A percentile compares a stretch with the other conserved stretches of the same genome.
Evolutionary conservation across 2,329 filamentous ascomycete genomes (phyloP).

Genomic region (Hypocrella siamensis): DNA sequence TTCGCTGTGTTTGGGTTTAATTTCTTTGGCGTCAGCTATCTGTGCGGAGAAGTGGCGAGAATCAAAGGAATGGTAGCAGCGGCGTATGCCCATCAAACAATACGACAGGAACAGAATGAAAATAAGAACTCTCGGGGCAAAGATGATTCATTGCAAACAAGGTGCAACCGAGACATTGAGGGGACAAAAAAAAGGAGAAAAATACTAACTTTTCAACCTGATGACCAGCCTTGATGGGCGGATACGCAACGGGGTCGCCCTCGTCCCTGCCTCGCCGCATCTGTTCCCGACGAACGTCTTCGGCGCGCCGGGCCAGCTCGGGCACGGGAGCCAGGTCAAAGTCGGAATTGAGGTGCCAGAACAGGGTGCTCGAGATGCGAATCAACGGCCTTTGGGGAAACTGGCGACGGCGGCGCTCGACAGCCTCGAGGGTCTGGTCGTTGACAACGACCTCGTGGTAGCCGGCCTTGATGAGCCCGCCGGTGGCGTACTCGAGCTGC

Average conservation of each 20-base stretch:
- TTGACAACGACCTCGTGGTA: slow-evolving; percentile 48
- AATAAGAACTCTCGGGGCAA: too few species aligned
- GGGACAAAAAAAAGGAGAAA: not conserved
- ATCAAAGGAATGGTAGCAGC: too few species aligned
- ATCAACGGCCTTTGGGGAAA: slow-evolving; percentile 34
- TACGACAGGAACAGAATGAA: too few species aligned
- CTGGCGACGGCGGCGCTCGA: slow-evolving; percentile 24
- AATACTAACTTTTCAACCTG: slow-evolving; percentile 38
- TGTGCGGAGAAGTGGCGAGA: too few species aligned
- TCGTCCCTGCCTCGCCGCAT: slow-evolving; percentile 34
- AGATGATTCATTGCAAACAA: too few species aligned
- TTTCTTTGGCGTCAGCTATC: too few species aligned
- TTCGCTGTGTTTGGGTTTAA: too few species aligned
- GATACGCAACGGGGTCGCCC: slow-evolving; percentile 31
- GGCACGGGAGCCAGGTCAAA: slow-evolving; percentile 37
- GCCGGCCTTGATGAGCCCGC: slow-evolving; percentile 44
- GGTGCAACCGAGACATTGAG: too few species aligned
- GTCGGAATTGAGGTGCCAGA: slow-evolving; percentile 44
- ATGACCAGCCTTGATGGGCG: slow-evolving; percentile 40
- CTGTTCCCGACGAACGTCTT: slow-evolving; percentile 28
- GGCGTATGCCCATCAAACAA: too few species aligned
- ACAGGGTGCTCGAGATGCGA: slow-evolving; percentile 44
- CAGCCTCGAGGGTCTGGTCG: slow-evolving; percentile 30
- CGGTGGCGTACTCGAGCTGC: slow-evolving; percentile 46
- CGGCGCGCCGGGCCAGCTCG: slow-evolving; percentile 27